Base-by-base conservation (phyloP, 1,139 yeast genomes). In the Kurtzmaniella quercitrusa region DNA sequence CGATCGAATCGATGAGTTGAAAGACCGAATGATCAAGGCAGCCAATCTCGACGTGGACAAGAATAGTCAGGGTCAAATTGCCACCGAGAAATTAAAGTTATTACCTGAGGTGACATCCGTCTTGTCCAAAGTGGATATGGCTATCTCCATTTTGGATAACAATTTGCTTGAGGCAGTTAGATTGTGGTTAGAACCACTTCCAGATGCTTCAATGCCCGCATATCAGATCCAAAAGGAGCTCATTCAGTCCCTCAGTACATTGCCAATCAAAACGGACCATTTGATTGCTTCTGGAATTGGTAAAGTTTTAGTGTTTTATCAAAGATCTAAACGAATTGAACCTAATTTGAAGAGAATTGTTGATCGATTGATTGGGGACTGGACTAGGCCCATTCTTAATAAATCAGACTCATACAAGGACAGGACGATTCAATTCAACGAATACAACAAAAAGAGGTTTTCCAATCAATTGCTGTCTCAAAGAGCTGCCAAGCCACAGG, bases 381-480 rank as follows among this genome's bases (percentile, higher is more conserved):
- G 99, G 99, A 93, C 98, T 8, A 81, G 98, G 63, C 98, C 98
- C 34, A 90, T 94, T 49, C 87, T 94, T 75, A 96, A 95, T 53
- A 85, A 95, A 50, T 85, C 95, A 2, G 98, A 93, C 64, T 89
- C 93, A 53, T 93, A 91, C 69, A 82, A 94, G 64, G 97, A 93
- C 65, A 84, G 90, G 65, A 74, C 82, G 47, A 82, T 93, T 48
- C 79, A 79, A 56, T 78, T 83, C 51, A 77, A 81, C 48, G 82
- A 79, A 44, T 90, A 87, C 66, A 86, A 87, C 61, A 81, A 84
- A 51, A 71, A 69, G 51, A 75, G 68, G 52, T 74, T 67, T 57
- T 67, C 74, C 51, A 73, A 75, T 57, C 75, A 78, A 55, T 68
- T 73, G 56, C 61, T 73, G 44, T 60, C 68, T 23, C 53, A 66